Evolutionary conservation across 345 rosid species (phyloP).

Genomic region (Gossypium bickii): DNA sequence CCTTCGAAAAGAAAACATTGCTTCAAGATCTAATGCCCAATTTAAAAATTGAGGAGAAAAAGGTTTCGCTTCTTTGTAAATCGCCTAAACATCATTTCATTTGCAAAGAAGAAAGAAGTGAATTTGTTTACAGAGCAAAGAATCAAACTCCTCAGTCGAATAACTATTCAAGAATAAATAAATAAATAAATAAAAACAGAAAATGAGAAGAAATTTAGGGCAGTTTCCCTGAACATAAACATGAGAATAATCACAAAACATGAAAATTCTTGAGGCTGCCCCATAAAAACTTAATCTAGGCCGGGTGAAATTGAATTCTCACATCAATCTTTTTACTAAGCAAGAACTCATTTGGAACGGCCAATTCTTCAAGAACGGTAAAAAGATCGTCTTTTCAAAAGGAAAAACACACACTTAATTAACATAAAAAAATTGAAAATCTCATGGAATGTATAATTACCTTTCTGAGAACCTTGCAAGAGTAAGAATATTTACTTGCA

Average conservation of each 20-base stretch:
- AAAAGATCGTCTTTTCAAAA: not conserved
- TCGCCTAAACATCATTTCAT: not conserved
- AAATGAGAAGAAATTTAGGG: slow-evolving; percentile 9
- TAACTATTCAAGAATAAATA: not conserved
- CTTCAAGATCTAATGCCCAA: not conserved
- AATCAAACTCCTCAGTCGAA: not conserved
- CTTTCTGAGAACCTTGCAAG: not conserved
- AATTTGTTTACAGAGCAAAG: not conserved
- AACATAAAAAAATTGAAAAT: not conserved
- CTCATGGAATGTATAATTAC: not conserved
- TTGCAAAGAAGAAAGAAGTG: not conserved
- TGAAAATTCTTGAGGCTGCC: slow-evolving; percentile 15
- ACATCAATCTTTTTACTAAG: not conserved
- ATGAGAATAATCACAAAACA: not conserved
- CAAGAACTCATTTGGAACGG: slow-evolving; percentile 20
- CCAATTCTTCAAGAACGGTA: not conserved
- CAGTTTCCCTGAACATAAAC: slow-evolving; percentile 7
- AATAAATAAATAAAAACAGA: not conserved
- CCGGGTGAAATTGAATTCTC: slow-evolving; percentile 20
- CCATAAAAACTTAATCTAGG: slow-evolving; percentile 7
- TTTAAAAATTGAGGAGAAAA: not conserved
- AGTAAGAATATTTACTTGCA: not conserved
- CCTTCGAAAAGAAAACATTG: not conserved
- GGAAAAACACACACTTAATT: not conserved
- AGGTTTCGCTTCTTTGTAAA: not conserved